Percentiles rank a stretch among this genome's conserved stretches.
Evolutionary conservation across 2,329 filamentous ascomycete species (phyloP).

Genomic region (Xylariaceae sp.): DNA sequence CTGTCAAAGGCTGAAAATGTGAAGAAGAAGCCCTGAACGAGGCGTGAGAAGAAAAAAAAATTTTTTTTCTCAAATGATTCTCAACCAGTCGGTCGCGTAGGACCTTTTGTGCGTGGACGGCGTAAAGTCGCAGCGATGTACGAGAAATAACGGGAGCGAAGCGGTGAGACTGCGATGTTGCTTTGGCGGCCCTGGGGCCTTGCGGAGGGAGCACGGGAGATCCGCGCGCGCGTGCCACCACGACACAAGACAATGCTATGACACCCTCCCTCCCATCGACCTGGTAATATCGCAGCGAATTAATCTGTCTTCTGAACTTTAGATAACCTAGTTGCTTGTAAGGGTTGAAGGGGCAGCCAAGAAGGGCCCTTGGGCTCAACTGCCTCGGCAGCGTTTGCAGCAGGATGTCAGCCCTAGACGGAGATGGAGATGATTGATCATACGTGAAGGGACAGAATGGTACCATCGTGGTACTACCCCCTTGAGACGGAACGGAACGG

Average conservation of each 20-base stretch:
- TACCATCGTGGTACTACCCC: too few species aligned
- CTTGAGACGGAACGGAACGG: too few species aligned
- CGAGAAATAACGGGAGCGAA: slow-evolving; percentile 5
- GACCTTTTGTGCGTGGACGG: neutral
- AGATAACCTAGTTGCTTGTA: too few species aligned
- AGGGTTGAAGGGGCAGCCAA: too few species aligned
- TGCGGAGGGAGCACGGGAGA: slow-evolving; percentile 14
- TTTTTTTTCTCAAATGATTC: neutral
- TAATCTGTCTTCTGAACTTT: too few species aligned
- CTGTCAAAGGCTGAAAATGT: neutral
- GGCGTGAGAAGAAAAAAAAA: neutral
- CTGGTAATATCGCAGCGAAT: neutral
- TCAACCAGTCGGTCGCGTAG: neutral
- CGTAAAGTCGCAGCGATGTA: neutral
- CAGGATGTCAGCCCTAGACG: too few species aligned
- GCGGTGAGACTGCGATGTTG: slow-evolving; percentile 30
- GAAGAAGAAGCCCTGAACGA: too few species aligned
- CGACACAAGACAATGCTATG: neutral
- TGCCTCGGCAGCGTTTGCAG: too few species aligned
- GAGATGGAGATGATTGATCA: too few species aligned
- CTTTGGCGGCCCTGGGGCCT: slow-evolving; percentile 16
- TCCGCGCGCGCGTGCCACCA: slow-evolving; percentile 17
- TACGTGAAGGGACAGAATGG: too few species aligned
- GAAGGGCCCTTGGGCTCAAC: too few species aligned
- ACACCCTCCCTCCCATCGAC: slow-evolving; percentile 2